Evolutionary conservation across 768 basidiomycete genomes (phyloP), one percentile per base, ranked within the genome.

Genomic region (Tricholoma furcatifolium): DNA sequence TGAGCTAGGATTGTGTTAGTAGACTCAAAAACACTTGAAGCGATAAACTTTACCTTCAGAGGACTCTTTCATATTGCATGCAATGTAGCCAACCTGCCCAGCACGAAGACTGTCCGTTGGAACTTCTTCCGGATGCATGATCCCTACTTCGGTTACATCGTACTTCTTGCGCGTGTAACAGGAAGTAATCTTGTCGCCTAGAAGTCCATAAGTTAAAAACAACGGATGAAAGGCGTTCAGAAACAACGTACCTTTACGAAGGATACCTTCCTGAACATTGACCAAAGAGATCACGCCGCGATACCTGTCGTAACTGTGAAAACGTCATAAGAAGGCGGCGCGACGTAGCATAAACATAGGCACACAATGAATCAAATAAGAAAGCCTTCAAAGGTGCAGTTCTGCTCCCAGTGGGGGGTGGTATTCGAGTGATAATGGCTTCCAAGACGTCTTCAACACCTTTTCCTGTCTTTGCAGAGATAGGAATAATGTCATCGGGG

Each of bases 31-130:
- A 23, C 32, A 41, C 31, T 14, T 6, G 4, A 18, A 20, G n/a
- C 6, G 31, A 18, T 43, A 11, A 54, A 10, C 5, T 20, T 39
- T 51, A 93, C 94, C 94, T 76, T 98, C 93, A 12, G 89, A 83
- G 9, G 91, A 90, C 60, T 97, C 89, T 68, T 98, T 99, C 96
- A 99, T 98, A 65, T 94, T 96, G 69, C 96, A 98, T 1, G 93
- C 89, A 51, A 92, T 80, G 62, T 84, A 94, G 14, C 92, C 91
- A 15, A 93, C 92, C 70, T 93, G 91, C 6, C 91, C 91, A 32
- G 88, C 81, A 51, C 79, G 77, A 42, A 93, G 71, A 50, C 75
- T 77, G 10, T 72, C 73, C 0, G 87, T 88, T 11, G 89, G 78
- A n/a, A 85, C 74, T 67, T 96, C 92, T 63, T 92, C 89, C 4